Conservation (phyloP, 106 monocot genomes). For the Dactylorhiza incarnata region DNA sequence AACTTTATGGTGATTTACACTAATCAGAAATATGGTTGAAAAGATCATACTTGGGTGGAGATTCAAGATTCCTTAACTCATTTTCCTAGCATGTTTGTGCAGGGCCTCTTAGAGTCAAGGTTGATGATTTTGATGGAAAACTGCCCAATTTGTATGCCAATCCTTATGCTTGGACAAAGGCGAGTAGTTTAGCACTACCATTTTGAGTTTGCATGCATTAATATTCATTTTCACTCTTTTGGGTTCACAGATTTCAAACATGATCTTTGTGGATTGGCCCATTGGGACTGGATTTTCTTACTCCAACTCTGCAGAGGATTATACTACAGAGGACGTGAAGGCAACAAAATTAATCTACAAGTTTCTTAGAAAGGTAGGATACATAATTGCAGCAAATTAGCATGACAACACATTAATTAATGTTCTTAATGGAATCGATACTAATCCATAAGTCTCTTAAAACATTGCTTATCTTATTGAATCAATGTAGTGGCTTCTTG, state of each 20-base stretch:
- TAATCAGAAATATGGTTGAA: background rate
- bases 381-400: too few relatives aligned
- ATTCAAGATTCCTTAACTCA: background rate
- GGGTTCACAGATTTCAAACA: slow-evolving; percentile 4
- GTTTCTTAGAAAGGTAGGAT: slow-evolving; percentile 4
- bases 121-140: slow-evolving; percentile 5
- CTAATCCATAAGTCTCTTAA: background rate
- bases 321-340: background rate
- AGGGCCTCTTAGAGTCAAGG: slow-evolving; percentile 5
- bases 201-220: background rate
- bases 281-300: slow-evolving; percentile 9
- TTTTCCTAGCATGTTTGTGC: background rate
- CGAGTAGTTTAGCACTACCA: background rate
- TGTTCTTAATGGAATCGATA: background rate
- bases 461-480: background rate
- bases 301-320: background rate
- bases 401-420: too few relatives aligned
- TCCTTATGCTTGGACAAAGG: slow-evolving; percentile 7
- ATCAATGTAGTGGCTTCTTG: slow-evolving; percentile 41
- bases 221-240: background rate
- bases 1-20: too few relatives aligned
- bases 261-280: slow-evolving; percentile 8
- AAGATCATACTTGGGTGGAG: background rate
- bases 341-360: background rate
- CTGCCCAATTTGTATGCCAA: background rate